phyloP scores from a whole-genome alignment of 148 eudicot species.

The Salicornia ramosissima region DNA sequence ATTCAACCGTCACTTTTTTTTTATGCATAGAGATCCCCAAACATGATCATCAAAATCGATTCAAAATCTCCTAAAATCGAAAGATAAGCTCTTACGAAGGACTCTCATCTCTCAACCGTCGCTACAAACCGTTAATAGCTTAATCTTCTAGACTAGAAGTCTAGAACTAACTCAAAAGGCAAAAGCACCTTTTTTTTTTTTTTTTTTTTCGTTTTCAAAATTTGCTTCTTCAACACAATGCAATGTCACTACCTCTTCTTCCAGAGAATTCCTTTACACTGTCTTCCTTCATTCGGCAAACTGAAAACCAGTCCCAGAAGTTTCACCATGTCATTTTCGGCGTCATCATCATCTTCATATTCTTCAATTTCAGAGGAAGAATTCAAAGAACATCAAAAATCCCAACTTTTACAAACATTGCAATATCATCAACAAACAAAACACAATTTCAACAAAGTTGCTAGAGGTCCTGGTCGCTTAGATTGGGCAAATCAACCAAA shows the following conservation, averaged over 20 bases:
- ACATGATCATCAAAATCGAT: no score
- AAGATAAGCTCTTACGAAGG: no score
- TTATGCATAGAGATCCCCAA: no score
- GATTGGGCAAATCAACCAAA: slow-evolving; percentile 97
- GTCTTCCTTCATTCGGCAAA: slow-evolving; percentile 18
- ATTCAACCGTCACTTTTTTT: no score
- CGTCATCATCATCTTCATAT: slow-evolving; percentile 28
- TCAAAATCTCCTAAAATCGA: no score
- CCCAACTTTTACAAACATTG: slow-evolving; percentile 38
- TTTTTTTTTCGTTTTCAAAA: background rate
- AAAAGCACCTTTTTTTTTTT: background rate
- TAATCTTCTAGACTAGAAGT: background rate
- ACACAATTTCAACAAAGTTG: slow-evolving; percentile 59
- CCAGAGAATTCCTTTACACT: slow-evolving; percentile 14
- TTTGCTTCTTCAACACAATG: slow-evolving; percentile 14
- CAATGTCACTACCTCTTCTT: slow-evolving; percentile 20
- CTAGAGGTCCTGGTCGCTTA: slow-evolving; percentile 59
- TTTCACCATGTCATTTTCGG: slow-evolving; percentile 49
- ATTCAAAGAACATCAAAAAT: slow-evolving; percentile 19
- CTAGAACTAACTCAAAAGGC: background rate
- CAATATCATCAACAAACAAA: slow-evolving; percentile 82
- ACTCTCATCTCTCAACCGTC: slow-evolving; percentile 1
- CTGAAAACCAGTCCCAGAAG: slow-evolving; percentile 21
- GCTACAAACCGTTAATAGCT: background rate
- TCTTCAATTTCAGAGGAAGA: slow-evolving; percentile 18